Evolutionary conservation across 768 basidiomycete genomes (phyloP).

Genomic region (Imleria badia): DNA sequence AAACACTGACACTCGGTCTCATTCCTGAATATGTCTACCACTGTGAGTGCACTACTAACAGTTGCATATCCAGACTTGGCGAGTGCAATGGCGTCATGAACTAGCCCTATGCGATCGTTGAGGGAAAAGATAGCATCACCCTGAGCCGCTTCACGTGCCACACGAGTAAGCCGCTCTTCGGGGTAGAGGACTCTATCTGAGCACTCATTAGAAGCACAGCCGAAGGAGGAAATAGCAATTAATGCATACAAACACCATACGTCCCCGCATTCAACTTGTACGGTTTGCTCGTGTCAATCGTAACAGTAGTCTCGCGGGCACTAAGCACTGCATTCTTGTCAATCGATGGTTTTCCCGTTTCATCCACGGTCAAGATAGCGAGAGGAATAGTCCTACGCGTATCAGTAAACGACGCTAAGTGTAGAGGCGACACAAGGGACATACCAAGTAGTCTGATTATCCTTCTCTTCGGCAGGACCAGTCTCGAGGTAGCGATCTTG

Average conservation of each 20-base stretch:
- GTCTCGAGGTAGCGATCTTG: conserved; percentile 94
- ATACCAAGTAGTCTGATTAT: conserved; percentile 88
- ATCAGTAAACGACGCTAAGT: background rate
- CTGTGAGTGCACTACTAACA: conserved; percentile 72
- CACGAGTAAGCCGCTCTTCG: conserved; percentile 71
- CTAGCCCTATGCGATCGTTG: conserved; percentile 86
- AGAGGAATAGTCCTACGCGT: conserved; percentile 74
- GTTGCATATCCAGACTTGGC: conserved; percentile 77
- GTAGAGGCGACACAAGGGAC: background rate
- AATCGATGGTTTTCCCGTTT: conserved; percentile 53
- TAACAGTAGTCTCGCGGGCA: conserved; percentile 64
- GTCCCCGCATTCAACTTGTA: conserved; percentile 94
- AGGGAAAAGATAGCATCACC: conserved; percentile 64
- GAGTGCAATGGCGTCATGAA: conserved; percentile 79
- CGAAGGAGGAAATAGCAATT: background rate
- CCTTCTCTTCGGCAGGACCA: conserved; percentile 72
- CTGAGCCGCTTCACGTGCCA: conserved; percentile 79
- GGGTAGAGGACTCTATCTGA: conserved; percentile 86
- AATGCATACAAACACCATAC: conserved; percentile 77
- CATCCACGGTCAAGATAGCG: conserved; percentile 61
- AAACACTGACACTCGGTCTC: conserved; percentile 73
- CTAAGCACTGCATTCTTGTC: conserved; percentile 65
- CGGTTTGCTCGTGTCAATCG: conserved; percentile 68
- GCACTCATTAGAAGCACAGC: background rate
- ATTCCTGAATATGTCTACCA: conserved; percentile 64